Base-by-base conservation (phyloP, 768 basidiomycete genomes). In the Punctularia strigosozonata region DNA sequence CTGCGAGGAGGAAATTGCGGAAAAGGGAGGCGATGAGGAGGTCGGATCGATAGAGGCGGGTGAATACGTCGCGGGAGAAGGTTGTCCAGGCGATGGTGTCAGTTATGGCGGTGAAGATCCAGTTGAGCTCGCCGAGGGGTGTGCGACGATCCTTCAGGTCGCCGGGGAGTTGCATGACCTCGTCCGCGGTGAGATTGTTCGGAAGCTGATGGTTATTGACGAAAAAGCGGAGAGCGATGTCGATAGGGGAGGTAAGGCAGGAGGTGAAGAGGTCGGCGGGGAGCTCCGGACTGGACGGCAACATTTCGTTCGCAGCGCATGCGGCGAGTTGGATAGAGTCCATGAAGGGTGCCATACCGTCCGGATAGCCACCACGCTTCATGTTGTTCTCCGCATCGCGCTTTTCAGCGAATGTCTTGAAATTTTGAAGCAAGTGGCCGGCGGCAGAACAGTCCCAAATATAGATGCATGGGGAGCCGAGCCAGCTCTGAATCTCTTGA, bases 401-500 rank as follows among this genome's bases (percentile, higher is more conserved):
- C 24, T 75, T 68, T 47, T 83, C 73, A 3, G 86, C 85, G 46
- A 82, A 80, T 33, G 61, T 65, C 54, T 84, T 86, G 59, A 94
- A 95, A 59, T 95, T 98, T 38, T 74, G 71, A 22, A 98, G 64
- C 31, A 98, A 77, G 59, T 97, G 77, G 1, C 95, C 95, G 2
- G 95, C 94, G n/a, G 88, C 87, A 2, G 90, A 92, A 56, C 92
- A 97, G 54, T 99, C 95, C 95, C 95, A 99, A 39, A 99, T 88
- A 56, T 92, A 98, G 21, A 98, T 88, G 22, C 86, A 88, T 1
- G 95, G 95, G 1, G 89, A 86, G 5, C 89, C 90, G 4, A 98
- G 64, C 89, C 91, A 97, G 15, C 67, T 74, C 55, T 98, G 92
- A 13, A 99, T 69, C 49, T 99, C 95, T 57, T 82, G 82, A 31